phyloP scores from a whole-genome alignment of 129 eudicot species.

The Artemisia annua region DNA sequence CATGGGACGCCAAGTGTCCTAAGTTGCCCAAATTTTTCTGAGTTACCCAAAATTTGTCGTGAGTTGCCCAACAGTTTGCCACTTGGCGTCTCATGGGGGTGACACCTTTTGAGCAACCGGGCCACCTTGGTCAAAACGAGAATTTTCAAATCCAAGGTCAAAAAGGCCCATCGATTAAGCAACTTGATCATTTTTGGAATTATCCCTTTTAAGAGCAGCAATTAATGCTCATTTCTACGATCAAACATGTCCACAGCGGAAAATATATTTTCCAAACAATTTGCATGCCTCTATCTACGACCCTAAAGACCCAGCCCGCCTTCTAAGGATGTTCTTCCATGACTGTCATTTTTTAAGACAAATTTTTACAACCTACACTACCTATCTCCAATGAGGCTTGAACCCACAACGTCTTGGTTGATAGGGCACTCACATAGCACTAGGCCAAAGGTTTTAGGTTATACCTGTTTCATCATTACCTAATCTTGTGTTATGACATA shows the following conservation, averaged over 20 bases:
- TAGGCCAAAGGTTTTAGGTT: no score
- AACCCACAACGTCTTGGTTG: slow-evolving; percentile 68
- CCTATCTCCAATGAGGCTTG: slow-evolving; percentile 20
- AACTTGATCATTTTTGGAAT: no score
- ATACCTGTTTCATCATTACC: background rate
- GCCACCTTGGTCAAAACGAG: no score
- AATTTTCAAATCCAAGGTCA: no score
- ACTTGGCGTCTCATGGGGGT: no score
- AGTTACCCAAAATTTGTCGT: no score
- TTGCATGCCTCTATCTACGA: slow-evolving; percentile 56
- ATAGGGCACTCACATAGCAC: slow-evolving; percentile 24
- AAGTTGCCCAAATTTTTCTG: no score
- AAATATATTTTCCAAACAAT: slow-evolving; percentile 45
- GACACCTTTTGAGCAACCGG: no score
- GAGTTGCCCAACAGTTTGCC: no score
- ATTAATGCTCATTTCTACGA: slow-evolving; percentile 58
- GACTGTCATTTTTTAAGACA: slow-evolving; percentile 63
- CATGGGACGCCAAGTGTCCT: no score
- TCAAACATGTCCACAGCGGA: slow-evolving; percentile 81
- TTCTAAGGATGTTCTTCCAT: slow-evolving; percentile 86
- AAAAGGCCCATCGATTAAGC: no score
- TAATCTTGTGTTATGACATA: background rate
- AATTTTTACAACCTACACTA: no score
- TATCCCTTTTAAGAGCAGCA: slow-evolving; percentile 38
- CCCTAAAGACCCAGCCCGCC: slow-evolving; percentile 75